phyloP scores from a whole-genome alignment of 1,284 basidiomycete genomes.

The Gastroboletus turbinatus region DNA sequence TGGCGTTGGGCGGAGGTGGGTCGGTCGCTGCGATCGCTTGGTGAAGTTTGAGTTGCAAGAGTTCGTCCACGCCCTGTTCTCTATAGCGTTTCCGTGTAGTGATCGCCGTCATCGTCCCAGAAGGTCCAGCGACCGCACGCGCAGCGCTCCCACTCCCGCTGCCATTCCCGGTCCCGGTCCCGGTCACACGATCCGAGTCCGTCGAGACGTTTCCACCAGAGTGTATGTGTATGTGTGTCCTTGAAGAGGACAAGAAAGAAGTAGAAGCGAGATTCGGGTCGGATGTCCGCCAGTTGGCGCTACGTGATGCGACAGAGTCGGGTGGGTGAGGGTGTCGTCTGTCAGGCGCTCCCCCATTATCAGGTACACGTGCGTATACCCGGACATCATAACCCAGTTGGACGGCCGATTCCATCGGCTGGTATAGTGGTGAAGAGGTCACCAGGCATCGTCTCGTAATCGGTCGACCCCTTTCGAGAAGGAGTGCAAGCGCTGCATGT shows the following conservation, averaged over 20 bases:
- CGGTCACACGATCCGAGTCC: slow-evolving; percentile 22
- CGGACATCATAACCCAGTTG: slow-evolving; percentile 79
- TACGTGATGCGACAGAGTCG: slow-evolving; percentile 15
- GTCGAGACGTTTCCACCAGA: slow-evolving; percentile 36
- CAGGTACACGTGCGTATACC: slow-evolving; percentile 76
- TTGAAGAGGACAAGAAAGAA: slow-evolving; percentile 8
- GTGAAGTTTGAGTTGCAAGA: slow-evolving; percentile 83
- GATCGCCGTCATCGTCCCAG: slow-evolving; percentile 3
- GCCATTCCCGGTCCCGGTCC: background rate
- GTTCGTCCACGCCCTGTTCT: slow-evolving; percentile 86
- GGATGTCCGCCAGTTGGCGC: slow-evolving; percentile 23
- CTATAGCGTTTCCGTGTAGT: slow-evolving; percentile 52
- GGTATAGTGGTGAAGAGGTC: slow-evolving; percentile 79
- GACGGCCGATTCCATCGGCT: slow-evolving; percentile 74
- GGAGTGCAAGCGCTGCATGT: slow-evolving; percentile 66
- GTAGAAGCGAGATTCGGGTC: slow-evolving; percentile 9
- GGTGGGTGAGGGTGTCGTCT: slow-evolving; percentile 23
- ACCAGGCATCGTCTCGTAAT: slow-evolving; percentile 72
- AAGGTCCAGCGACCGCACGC: slow-evolving; percentile 10
- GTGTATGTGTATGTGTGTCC: slow-evolving; percentile 23
- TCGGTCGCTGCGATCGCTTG: slow-evolving; percentile 75
- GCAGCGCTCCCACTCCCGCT: slow-evolving; percentile 6
- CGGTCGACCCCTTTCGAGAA: slow-evolving; percentile 72
- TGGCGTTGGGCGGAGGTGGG: slow-evolving; percentile 59
- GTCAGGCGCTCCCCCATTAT: slow-evolving; percentile 63